Base-by-base conservation (phyloP, 148 eudicot genomes). In the Rhododendron williamsianum region DNA sequence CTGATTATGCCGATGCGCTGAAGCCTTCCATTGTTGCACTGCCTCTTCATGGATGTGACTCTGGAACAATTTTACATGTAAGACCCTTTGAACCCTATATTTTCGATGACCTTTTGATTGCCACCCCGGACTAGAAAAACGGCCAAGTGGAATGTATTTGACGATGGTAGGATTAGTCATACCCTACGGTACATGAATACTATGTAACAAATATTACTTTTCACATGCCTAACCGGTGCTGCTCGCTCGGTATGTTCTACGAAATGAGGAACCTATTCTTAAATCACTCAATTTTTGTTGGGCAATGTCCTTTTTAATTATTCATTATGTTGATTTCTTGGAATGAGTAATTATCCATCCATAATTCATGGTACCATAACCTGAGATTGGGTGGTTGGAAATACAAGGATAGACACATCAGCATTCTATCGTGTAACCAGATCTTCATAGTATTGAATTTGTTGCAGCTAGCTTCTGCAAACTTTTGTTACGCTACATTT, bases 31-130 rank as follows among this genome's bases (percentile, higher is more conserved):
- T 81, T 86, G 90, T 91, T 87, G 87, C 93, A 65, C 82, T 95
- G 87, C 94, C 98, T 83, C 98, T 97, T 86, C 95, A 91, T 38
- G 99, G 99, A 83, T 95, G 95, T 81, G 93, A 91, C 85, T 88
- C 93, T 79, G 98, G 96, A 89, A 94, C 98, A 85, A 86, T 89
- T 83, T 90, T 97, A 87, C 98, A 97, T 91, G 99, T 97, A 85
- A 95, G 93, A 33, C 80, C 82, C 76, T 80, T 80, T 41, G n/a
- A 80, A 33, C 80, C 73, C 15, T 45, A 78, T 52, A 52, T 43
- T 36, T 30, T 18, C 21, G 65, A 11, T 76, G 7, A 78, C 78
- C 63, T 45, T 45, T 23, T 67, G 46, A 43, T 74, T 76, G 18
- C 51, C n/a, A 78, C 63, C 36, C n/a, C 52, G 56, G 51, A 77